Conservation (phyloP, 495 filamentous ascomycete genomes). For the Recurvomyces mirabilis region DNA sequence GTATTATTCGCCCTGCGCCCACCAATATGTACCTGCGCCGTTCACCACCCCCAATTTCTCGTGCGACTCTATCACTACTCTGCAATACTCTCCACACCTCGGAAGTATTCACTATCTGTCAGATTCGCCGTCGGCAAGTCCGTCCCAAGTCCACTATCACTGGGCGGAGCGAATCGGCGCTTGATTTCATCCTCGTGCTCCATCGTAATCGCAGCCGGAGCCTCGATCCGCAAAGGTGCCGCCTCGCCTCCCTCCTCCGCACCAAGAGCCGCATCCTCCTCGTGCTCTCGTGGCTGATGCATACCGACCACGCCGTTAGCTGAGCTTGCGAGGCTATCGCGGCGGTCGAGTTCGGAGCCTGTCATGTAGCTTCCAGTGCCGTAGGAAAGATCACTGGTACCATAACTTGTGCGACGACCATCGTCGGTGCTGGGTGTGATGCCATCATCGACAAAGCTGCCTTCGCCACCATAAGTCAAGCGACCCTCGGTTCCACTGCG, state of each 20-base stretch:
- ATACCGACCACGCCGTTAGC: conserved; percentile 9
- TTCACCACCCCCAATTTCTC: neutral
- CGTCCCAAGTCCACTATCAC: conserved; percentile 32
- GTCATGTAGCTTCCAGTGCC: conserved; percentile 36
- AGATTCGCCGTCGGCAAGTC: conserved; percentile 29
- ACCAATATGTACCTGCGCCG: too few relatives aligned
- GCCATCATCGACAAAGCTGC: conserved; percentile 27
- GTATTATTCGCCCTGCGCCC: too few relatives aligned
- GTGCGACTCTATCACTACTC: neutral
- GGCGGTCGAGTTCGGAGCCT: conserved; percentile 28
- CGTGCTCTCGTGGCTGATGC: conserved; percentile 3
- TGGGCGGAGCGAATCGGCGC: conserved; percentile 23
- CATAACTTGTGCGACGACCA: conserved; percentile 42
- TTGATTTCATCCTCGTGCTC: conserved; percentile 13
- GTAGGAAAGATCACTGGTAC: conserved; percentile 36
- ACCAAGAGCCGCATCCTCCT: conserved; percentile 25
- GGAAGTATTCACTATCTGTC: conserved; percentile 12
- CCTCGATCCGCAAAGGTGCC: conserved; percentile 7
- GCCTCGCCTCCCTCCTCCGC: conserved; percentile 7
- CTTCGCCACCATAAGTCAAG: conserved; percentile 19
- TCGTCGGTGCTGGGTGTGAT: conserved; percentile 34
- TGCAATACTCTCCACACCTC: neutral
- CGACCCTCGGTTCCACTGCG: conserved; percentile 13
- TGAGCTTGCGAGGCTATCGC: conserved; percentile 37
- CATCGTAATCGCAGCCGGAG: neutral